Evolutionary conservation across 2,329 filamentous ascomycete genomes (phyloP).

Genomic region (Stagonosporopsis tanaceti): DNA sequence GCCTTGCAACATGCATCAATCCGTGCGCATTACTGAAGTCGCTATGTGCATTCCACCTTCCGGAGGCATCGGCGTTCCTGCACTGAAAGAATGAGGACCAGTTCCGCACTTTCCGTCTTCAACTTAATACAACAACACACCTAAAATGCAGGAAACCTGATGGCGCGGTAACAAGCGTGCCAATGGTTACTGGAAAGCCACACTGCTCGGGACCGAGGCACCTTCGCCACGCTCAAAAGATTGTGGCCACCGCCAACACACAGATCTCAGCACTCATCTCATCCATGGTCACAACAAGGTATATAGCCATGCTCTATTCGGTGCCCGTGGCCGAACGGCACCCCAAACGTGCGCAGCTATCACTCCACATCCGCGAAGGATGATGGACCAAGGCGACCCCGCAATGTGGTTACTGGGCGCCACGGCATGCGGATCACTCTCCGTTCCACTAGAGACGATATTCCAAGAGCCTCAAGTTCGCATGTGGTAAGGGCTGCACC

Average conservation of each 20-base stretch:
- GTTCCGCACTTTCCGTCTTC: neutral
- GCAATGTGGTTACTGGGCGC: conserved; percentile 23
- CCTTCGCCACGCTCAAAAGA: neutral
- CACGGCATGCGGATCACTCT: conserved; percentile 7
- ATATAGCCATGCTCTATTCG: neutral
- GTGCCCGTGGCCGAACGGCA: neutral
- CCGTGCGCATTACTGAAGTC: too few relatives aligned
- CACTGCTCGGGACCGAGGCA: neutral
- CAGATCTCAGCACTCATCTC: neutral
- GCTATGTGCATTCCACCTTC: too few relatives aligned
- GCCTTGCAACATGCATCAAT: too few relatives aligned
- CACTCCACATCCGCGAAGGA: neutral
- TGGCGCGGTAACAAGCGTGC: neutral
- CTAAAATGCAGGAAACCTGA: neutral
- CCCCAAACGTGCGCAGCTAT: neutral
- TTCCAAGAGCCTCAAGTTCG: conserved; percentile 2
- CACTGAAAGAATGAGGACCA: neutral
- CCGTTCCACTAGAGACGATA: neutral
- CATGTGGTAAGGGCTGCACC: neutral
- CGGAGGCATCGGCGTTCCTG: neutral
- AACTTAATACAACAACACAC: neutral
- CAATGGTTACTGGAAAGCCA: neutral
- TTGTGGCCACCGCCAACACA: neutral
- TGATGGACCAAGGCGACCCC: conserved; percentile 24
- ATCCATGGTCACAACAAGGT: neutral